Evolutionary conservation across 2,329 filamentous ascomycete genomes (phyloP), one percentile per base, ranked within the genome.

Genomic region (Aspergillus latus): DNA sequence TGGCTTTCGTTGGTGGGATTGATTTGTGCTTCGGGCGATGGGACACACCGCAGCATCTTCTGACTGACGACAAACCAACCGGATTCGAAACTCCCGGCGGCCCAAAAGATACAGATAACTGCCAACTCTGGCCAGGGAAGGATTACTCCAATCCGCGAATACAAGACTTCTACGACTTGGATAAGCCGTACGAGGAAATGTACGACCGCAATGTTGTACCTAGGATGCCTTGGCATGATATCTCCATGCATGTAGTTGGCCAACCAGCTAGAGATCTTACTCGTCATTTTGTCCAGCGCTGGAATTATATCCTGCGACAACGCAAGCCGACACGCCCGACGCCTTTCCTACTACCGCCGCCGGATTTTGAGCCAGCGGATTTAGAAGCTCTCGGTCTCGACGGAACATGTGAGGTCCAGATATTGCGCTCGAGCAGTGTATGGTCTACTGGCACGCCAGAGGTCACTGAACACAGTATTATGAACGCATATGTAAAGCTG

Each of bases 181-280:
- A 94, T 69, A 91, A 95, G 72, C 94, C 94, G 1, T 97, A 97
- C 67, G 94, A 96, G 68, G 94, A 99, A 74, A 97, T 97, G 94
- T 99, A 97, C 68, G 91, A 97, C 73, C 88, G 94, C 54, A 88
- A 85, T 58, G 89, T 89, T 70, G 84, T 93, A 15, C 92, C 94
- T 1, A 82, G 94, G 59, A 99, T 97, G 94, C 93, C 94, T 1
- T 99, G 94, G 94, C 94, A 99, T 68, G 94, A 99, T 72, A 92
- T 99, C 60, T 86, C 88, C 2, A 97, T 99, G 94, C 94, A 97
- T 73, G 88, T 99, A 42, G 92, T 97, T 43, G 94, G 94, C 3
- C 94, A 97, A 71, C 94, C 94, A 2, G 93, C 94, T 10, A 85
- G 94, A 63, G 94, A 99, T 75, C 78, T 97, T 60, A 97, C 92